A percentile compares a stretch with the other conserved stretches of the same genome.
These are phyloP conservation scores for Austroboletus sp. DNA, from an alignment of 1,284 basidiomycete genomes.

Conservation along the genomic window DNA sequence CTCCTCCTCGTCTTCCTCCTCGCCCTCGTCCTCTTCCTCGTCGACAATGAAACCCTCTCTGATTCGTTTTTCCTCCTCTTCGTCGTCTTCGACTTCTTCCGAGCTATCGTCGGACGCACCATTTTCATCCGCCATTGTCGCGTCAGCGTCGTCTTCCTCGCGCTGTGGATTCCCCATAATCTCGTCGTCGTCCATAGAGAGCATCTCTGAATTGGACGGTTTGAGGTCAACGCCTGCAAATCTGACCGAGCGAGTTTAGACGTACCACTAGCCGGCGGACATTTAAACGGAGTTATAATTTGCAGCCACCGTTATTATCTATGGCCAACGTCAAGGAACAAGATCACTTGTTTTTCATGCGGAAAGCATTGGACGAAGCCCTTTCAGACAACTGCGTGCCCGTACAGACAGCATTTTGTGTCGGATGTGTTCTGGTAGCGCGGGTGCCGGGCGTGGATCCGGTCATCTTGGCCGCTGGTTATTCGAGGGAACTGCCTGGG, in stretches of 20 bases:
- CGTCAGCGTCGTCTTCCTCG: constrained; percentile 50
- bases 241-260: neutral
- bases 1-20: constrained; percentile 54
- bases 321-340: constrained; percentile 16
- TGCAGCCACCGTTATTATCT: neutral
- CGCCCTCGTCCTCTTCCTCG: constrained; percentile 64
- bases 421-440: constrained; percentile 79
- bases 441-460: constrained; percentile 36
- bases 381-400: constrained; percentile 55
- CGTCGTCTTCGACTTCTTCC: constrained; percentile 79
- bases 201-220: constrained; percentile 18
- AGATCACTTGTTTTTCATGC: constrained; percentile 47
- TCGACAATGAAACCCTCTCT: constrained; percentile 82
- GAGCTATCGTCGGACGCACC: constrained; percentile 70
- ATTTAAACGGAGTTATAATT: neutral
- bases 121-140: constrained; percentile 40
- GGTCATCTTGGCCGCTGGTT: constrained; percentile 71
- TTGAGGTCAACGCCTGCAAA: neutral
- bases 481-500: constrained; percentile 86
- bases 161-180: constrained; percentile 49
- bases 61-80: constrained; percentile 68
- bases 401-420: constrained; percentile 83
- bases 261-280: neutral
- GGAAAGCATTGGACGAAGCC: constrained; percentile 66
- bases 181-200: constrained; percentile 42